phyloP scores from a whole-genome alignment of 352 stramenopile genomes.

The Discostella stelligera region DNA sequence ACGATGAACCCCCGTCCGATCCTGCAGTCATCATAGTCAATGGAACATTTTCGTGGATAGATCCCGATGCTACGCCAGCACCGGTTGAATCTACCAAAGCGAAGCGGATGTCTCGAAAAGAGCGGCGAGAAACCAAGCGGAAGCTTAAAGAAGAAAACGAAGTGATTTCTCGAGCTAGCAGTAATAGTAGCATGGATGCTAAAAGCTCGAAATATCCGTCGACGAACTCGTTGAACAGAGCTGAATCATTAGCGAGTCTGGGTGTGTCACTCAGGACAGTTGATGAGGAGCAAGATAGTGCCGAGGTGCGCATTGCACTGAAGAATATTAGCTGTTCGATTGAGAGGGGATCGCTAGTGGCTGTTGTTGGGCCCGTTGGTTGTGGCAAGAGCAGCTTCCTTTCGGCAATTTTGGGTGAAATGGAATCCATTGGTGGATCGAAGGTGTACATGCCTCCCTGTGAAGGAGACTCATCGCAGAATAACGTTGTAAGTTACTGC shows the following conservation, averaged over 20 bases:
- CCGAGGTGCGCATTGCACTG: conserved; percentile 50
- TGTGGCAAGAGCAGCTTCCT: conserved; percentile 95
- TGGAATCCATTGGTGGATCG: conserved; percentile 77
- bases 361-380: conserved; percentile 91
- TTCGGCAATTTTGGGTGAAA: conserved; percentile 91
- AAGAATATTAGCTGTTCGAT: conserved; percentile 86
- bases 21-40: conserved; percentile 63
- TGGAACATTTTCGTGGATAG: conserved; percentile 72
- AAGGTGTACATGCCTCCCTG: conserved; percentile 66
- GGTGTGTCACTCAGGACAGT: conserved; percentile 32
- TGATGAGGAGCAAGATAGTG: conserved; percentile 37
- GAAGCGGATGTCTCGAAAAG: conserved; percentile 42
- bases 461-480: conserved; percentile 6
- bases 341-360: conserved; percentile 87
- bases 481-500: conserved; percentile 72
- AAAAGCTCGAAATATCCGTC: conserved; percentile 23
- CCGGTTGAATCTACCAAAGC: conserved; percentile 19
- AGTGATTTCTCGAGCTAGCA: conserved; percentile 18
- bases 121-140: conserved; percentile 37
- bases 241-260: conserved; percentile 34
- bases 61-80: conserved; percentile 53
- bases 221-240: conserved; percentile 39
- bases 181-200: conserved; percentile 8
- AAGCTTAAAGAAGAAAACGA: conserved; percentile 25
- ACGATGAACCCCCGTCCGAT: conserved; percentile 24